phyloP scores from a whole-genome alignment of 441 rosid species.

The Jatropha multifida region DNA sequence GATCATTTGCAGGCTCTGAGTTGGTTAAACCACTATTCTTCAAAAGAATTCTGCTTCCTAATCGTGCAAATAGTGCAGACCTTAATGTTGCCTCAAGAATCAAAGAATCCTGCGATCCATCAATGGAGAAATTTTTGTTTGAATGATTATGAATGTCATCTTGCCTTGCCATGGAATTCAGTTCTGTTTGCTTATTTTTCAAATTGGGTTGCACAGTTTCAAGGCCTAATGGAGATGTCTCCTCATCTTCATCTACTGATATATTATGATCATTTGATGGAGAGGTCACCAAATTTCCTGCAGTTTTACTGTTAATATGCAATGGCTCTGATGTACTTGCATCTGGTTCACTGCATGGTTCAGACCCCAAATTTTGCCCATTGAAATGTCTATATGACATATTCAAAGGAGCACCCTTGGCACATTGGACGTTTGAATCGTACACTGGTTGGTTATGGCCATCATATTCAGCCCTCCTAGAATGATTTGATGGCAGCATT shows the following conservation, averaged over 20 bases:
- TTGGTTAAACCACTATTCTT: constrained; percentile 42
- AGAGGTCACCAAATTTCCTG: constrained; percentile 47
- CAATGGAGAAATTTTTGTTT: constrained; percentile 26
- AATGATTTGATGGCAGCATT: constrained; percentile 43
- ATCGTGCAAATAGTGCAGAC: constrained; percentile 75
- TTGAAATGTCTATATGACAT: constrained; percentile 35
- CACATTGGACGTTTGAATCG: constrained; percentile 32
- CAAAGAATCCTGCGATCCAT: constrained; percentile 50
- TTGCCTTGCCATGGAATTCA: constrained; percentile 36
- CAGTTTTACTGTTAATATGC: constrained; percentile 49
- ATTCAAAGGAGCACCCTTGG: constrained; percentile 37
- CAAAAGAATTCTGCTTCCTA: constrained; percentile 49
- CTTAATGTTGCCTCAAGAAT: constrained; percentile 83
- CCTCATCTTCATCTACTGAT: constrained; percentile 69
- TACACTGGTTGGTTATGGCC: constrained; percentile 33
- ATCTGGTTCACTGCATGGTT: constrained; percentile 86
- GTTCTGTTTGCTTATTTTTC: constrained; percentile 36
- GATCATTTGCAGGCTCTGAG: constrained; percentile 47
- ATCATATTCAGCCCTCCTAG: constrained; percentile 40
- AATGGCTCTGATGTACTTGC: constrained; percentile 84
- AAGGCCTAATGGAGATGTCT: constrained; percentile 53
- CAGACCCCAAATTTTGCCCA: constrained; percentile 68
- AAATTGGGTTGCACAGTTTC: constrained; percentile 40
- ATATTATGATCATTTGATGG: constrained; percentile 51
- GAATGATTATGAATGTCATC: constrained; percentile 16